Base-by-base conservation (phyloP, 352 stramenopile species). In the Phytophthora vignae region DNA sequence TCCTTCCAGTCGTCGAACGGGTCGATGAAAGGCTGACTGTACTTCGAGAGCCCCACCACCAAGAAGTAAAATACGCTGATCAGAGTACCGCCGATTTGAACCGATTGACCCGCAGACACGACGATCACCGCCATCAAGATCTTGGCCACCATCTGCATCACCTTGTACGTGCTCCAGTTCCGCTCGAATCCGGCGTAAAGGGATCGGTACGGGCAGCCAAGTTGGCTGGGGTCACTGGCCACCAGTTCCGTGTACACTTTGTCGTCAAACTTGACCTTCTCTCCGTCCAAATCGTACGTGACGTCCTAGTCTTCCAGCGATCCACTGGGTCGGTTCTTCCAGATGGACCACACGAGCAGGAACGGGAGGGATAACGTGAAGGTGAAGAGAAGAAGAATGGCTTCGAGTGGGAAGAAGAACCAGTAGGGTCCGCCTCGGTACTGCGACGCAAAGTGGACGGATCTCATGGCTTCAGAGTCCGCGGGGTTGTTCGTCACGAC, bases 321-420 rank as follows among this genome's bases (percentile, higher is more conserved):
- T 7, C 46, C 46, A 8, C 6, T 22, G 0, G 46, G 46, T 53
- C 46, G n/a, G 15, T 53, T 53, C 19, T 22, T 19, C 8, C 8
- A 8, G 5, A 53, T 53, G 9, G 46, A 10, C 14, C 6, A 7
- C 8, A 29, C 46, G 9, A 53, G 46, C n/a, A 53, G n/a, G 6
- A 22, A 52, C 44, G 44, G 44, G 0, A 52, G 19, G 8, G 44
- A 19, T 3, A 29, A 11, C 7, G 46, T 27, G 9, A 53, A 53
- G 4, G 46, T 53, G 4, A 53, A 14, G 5, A 53, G 46, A 7
- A 53, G 19, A 6, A 27, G 10, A 10, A 27, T 11, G 1, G 46
- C 46, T 14, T 61, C 38, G n/a, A 68, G 15, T 58, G 27, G 33
- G 25, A 71, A 79, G 4, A 53, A 53, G 19, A 53, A 27, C 46